Evolutionary conservation across 2,329 filamentous ascomycete species (phyloP).

Genomic region (Curvularia lunata): DNA sequence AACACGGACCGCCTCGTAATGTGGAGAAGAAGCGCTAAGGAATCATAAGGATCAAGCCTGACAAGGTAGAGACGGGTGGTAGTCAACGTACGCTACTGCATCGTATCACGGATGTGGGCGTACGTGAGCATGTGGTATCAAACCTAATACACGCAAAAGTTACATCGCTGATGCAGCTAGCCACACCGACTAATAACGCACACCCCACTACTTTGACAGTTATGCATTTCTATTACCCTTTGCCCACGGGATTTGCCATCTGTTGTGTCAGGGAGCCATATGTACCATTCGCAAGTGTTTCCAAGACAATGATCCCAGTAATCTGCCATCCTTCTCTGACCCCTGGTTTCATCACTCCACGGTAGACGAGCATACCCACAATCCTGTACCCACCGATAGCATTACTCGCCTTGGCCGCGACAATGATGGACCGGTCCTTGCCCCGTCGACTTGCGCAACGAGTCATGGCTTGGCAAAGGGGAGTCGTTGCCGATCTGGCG

Average conservation of each 20-base stretch:
- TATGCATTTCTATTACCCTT: neutral
- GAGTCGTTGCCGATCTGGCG: conserved; percentile 5
- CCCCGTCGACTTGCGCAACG: neutral
- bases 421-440: neutral
- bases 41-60: neutral
- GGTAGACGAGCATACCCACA: neutral
- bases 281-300: neutral
- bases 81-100: conserved; percentile 19
- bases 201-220: neutral
- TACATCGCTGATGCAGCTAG: conserved; percentile 1
- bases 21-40: conserved; percentile 19
- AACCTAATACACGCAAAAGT: conserved; percentile 8
- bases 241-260: neutral
- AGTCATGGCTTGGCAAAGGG: neutral
- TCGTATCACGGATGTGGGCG: conserved; percentile 9
- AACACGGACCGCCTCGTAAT: conserved; percentile 10
- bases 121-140: conserved; percentile 11
- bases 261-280: neutral
- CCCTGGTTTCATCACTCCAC: conserved; percentile 12
- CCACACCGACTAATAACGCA: conserved; percentile 2
- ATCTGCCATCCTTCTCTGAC: conserved; percentile 1
- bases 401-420: neutral
- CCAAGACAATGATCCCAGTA: neutral
- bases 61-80: conserved; percentile 10
- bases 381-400: conserved; percentile 1